Conservation (phyloP, 257 asterid species). For the Solanum gandarillasii region DNA sequence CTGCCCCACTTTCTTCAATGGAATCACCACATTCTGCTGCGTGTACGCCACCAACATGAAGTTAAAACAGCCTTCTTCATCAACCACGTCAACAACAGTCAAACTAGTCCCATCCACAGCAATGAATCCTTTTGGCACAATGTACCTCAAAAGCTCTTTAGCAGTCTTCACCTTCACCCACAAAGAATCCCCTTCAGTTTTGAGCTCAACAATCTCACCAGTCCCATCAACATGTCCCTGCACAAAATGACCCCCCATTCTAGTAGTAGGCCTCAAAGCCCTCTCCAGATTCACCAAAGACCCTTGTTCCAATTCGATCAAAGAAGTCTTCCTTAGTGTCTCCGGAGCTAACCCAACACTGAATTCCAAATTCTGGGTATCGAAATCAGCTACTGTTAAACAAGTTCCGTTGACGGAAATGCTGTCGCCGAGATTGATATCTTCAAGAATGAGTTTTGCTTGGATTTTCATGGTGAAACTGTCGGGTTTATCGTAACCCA, state of each 20-base stretch:
- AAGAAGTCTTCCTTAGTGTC: constrained; percentile 60
- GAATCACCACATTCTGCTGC: constrained; percentile 62
- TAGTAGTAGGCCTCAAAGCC: constrained; percentile 62
- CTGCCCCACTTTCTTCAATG: constrained; percentile 68
- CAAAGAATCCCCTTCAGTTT: constrained; percentile 63
- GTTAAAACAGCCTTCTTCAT: constrained; percentile 53
- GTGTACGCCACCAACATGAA: constrained; percentile 78
- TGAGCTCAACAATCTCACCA: constrained; percentile 47
- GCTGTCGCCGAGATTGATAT: constrained; percentile 76
- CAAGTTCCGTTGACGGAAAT: constrained; percentile 87
- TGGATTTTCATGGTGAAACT: constrained; percentile 63
- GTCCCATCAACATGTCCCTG: constrained; percentile 95
- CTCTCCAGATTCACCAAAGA: constrained; percentile 72
- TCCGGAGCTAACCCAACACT: constrained; percentile 75
- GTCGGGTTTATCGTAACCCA: constrained; percentile 41
- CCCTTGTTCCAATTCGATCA: constrained; percentile 49
- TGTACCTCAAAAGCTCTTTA: constrained; percentile 52
- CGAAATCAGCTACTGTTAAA: constrained; percentile 60
- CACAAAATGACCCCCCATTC: constrained; percentile 95
- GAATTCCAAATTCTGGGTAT: constrained; percentile 34
- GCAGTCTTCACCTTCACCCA: constrained; percentile 66
- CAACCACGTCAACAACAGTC: constrained; percentile 82
- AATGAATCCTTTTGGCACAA: constrained; percentile 79
- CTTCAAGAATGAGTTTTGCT: constrained; percentile 54
- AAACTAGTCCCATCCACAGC: constrained; percentile 86